Evolutionary conservation across 2,329 filamentous ascomycete genomes (phyloP).

Genomic region (Penicillium psychrosexuale): DNA sequence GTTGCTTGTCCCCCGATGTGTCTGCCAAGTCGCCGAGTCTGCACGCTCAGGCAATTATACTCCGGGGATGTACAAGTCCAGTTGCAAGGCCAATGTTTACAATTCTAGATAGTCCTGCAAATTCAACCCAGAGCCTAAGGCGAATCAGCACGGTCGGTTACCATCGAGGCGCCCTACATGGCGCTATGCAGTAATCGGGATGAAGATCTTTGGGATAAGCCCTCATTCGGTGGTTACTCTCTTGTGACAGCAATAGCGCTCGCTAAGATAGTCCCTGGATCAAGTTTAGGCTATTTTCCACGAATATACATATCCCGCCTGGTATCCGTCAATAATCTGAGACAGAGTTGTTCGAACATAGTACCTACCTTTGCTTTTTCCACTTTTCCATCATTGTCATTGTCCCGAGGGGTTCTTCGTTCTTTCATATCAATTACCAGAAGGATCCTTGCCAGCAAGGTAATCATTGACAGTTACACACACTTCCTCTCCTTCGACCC

Average conservation of each 20-base stretch:
- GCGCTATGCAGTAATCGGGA: neutral
- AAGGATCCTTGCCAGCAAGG: slow-evolving; percentile 20
- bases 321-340: slow-evolving; percentile 5
- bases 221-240: slow-evolving; percentile 5
- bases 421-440: slow-evolving; percentile 3
- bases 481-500: neutral
- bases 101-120: slow-evolving; percentile 3
- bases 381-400: slow-evolving; percentile 9
- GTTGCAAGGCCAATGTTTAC: slow-evolving; percentile 5
- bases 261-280: slow-evolving; percentile 1
- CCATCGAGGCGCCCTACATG: neutral
- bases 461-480: neutral
- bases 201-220: slow-evolving; percentile 6
- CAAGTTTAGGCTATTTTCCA: neutral
- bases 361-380: slow-evolving; percentile 14
- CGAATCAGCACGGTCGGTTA: slow-evolving; percentile 6
- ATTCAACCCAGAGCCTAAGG: neutral
- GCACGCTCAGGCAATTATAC: slow-evolving; percentile 14
- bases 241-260: slow-evolving; percentile 18
- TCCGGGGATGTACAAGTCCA: slow-evolving; percentile 6
- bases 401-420: slow-evolving; percentile 5
- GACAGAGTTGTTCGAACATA: slow-evolving; percentile 7
- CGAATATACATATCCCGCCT: slow-evolving; percentile 14
- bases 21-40: slow-evolving; percentile 25
- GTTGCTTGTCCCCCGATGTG: slow-evolving; percentile 1